Conservation (phyloP, 768 basidiomycete genomes). For the Hygrophorus russula region DNA sequence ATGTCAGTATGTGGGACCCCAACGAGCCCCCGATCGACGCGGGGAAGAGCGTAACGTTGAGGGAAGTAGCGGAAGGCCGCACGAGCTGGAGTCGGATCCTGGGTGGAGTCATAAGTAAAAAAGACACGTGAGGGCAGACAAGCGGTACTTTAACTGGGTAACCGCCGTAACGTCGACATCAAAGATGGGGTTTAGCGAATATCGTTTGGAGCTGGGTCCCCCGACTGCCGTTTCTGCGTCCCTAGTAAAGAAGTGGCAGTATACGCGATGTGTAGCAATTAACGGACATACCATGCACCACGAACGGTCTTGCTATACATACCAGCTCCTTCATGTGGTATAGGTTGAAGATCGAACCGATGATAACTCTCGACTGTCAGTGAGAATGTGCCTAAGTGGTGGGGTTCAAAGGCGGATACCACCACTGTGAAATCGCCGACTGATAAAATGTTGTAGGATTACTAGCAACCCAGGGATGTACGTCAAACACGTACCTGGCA, state of each 20-base stretch:
- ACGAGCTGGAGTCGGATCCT: conserved; percentile 65
- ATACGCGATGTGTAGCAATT: background rate
- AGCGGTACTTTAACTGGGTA: conserved; percentile 48
- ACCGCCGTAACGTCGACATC: conserved; percentile 42
- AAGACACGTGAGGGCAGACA: background rate
- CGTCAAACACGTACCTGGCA: conserved; percentile 35
- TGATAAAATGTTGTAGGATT: conserved; percentile 14
- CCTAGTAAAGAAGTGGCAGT: conserved; percentile 22
- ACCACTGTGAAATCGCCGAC: conserved; percentile 76
- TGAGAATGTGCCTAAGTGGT: conserved; percentile 52
- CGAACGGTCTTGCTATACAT: conserved; percentile 65
- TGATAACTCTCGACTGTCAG: conserved; percentile 52
- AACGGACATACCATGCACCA: conserved; percentile 56
- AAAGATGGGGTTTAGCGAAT: conserved; percentile 58
- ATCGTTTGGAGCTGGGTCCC: conserved; percentile 53
- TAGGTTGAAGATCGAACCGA: conserved; percentile 48
- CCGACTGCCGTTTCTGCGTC: conserved; percentile 47
- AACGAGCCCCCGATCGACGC: conserved; percentile 19
- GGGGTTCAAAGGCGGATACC: conserved; percentile 78
- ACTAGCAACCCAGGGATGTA: background rate
- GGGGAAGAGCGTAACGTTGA: conserved; percentile 54
- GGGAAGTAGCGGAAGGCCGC: conserved; percentile 29
- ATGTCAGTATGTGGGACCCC: conserved; percentile 45
- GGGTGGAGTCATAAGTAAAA: background rate
- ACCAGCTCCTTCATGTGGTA: conserved; percentile 84